These are phyloP conservation scores for Elongisporangium prolatum DNA, from an alignment of 352 stramenopile species.

Conservation along the genomic window DNA sequence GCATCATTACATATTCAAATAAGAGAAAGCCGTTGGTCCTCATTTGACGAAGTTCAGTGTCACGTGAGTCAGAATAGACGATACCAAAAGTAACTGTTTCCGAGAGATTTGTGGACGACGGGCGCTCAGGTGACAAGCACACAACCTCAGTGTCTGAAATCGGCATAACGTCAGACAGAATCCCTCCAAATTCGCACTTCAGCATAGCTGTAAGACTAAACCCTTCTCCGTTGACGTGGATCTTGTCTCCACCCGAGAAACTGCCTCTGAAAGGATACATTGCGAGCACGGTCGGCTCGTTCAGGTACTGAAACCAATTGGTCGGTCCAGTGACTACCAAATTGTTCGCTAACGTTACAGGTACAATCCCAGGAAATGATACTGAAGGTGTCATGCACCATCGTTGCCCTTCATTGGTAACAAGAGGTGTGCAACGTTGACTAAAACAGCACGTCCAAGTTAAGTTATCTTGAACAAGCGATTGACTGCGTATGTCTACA, in stretches of 20 bases:
- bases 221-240: constrained; percentile 21
- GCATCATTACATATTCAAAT: constrained; percentile 22
- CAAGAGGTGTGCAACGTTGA: not conserved
- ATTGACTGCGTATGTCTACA: not conserved
- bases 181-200: constrained; percentile 25
- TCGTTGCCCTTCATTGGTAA: not conserved
- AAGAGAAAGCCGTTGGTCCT: constrained; percentile 1
- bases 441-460: constrained; percentile 39
- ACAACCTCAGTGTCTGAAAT: constrained; percentile 25
- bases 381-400: not conserved
- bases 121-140: constrained; percentile 15
- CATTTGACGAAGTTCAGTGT: constrained; percentile 7
- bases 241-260: constrained; percentile 14
- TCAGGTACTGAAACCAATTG: constrained; percentile 32
- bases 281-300: constrained; percentile 14
- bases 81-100: constrained; percentile 16
- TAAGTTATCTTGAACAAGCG: not conserved
- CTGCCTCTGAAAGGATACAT: constrained; percentile 17
- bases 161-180: constrained; percentile 6
- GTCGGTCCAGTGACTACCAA: constrained; percentile 4
- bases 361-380: constrained; percentile 10
- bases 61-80: constrained; percentile 6
- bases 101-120: not conserved
- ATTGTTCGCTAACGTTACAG: constrained; percentile 13
- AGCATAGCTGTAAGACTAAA: constrained; percentile 15